Percentiles rank a stretch among this genome's conserved stretches.
Conservation (phyloP, 768 basidiomycete genomes). For the Macrolepiota dolichaula region DNA sequence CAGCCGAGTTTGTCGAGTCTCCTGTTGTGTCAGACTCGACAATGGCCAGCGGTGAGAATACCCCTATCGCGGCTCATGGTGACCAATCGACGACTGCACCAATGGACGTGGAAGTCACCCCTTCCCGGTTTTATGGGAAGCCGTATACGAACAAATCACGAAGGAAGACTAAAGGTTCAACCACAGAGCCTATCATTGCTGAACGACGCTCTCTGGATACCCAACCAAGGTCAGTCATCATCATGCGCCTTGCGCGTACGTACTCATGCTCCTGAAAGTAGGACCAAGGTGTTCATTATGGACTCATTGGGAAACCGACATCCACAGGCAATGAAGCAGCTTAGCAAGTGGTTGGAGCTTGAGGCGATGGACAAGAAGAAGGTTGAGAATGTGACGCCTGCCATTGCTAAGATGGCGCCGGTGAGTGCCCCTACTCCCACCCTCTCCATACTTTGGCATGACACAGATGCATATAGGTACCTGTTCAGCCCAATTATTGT, state of each 20-base stretch:
- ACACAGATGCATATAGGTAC: conserved; percentile 55
- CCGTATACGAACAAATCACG: background rate
- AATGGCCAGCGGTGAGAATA: background rate
- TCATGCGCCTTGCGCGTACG: no score
- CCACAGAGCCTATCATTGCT: conserved; percentile 1
- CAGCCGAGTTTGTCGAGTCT: conserved; percentile 17
- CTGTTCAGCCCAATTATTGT: conserved; percentile 82
- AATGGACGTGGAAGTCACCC: conserved; percentile 2
- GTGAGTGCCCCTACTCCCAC: conserved; percentile 32
- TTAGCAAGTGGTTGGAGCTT: conserved; percentile 63
- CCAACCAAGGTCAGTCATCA: background rate
- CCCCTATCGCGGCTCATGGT: background rate
- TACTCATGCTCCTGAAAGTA: conserved; percentile 22
- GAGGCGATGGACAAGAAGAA: conserved; percentile 78
- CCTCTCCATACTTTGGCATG: background rate
- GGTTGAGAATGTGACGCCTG: conserved; percentile 31
- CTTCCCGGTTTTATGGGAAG: conserved; percentile 5
- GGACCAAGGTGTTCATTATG: conserved; percentile 81
- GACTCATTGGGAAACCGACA: conserved; percentile 87
- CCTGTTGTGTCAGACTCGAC: background rate
- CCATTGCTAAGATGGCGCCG: conserved; percentile 46
- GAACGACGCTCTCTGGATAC: background rate
- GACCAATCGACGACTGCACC: background rate
- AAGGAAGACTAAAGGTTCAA: background rate
- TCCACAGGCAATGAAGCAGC: conserved; percentile 53